Evolutionary conservation across 805 yeast species (phyloP).

Genomic region (Starmerella potacharoeniae): DNA sequence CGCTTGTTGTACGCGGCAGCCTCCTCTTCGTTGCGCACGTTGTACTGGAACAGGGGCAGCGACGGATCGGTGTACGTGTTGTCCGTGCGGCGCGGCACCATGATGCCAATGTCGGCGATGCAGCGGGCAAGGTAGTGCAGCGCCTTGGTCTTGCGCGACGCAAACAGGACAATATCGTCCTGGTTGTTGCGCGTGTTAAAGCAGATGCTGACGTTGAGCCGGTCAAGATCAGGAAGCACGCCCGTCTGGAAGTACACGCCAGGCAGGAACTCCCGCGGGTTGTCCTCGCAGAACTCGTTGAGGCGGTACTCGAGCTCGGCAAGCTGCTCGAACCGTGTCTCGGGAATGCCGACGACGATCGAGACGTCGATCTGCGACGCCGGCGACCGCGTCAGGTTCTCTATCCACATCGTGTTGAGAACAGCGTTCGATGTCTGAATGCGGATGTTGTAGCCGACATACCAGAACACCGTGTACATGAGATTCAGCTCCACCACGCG

Average conservation of each 20-base stretch:
- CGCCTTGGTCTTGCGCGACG: conserved; percentile 26
- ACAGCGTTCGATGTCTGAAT: conserved; percentile 32
- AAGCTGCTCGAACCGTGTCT: conserved; percentile 29
- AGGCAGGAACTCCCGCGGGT: conserved; percentile 31
- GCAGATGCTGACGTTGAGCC: conserved; percentile 24
- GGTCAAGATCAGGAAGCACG: conserved; percentile 29
- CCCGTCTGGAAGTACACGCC: conserved; percentile 27
- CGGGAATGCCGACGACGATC: conserved; percentile 30
- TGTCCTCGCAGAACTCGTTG: conserved; percentile 25
- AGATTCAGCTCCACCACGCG: conserved; percentile 29
- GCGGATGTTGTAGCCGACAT: conserved; percentile 23
- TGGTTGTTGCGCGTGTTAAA: conserved; percentile 27
- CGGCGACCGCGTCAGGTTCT: conserved; percentile 31
- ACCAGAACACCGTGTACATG: conserved; percentile 29
- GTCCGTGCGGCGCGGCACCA: conserved; percentile 30
- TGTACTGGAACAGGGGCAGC: conserved; percentile 27
- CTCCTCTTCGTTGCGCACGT: conserved; percentile 58
- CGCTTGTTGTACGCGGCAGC: conserved; percentile 11
- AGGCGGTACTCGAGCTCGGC: conserved; percentile 26
- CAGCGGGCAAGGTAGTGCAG: conserved; percentile 26
- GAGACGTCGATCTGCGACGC: conserved; percentile 22
- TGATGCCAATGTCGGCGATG: conserved; percentile 28
- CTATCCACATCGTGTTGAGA: conserved; percentile 31
- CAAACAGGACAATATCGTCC: conserved; percentile 26
- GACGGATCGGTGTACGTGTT: conserved; percentile 26